Base-by-base conservation (phyloP, 2,329 filamentous ascomycete genomes). In the Pestalotiopsis sp. region DNA sequence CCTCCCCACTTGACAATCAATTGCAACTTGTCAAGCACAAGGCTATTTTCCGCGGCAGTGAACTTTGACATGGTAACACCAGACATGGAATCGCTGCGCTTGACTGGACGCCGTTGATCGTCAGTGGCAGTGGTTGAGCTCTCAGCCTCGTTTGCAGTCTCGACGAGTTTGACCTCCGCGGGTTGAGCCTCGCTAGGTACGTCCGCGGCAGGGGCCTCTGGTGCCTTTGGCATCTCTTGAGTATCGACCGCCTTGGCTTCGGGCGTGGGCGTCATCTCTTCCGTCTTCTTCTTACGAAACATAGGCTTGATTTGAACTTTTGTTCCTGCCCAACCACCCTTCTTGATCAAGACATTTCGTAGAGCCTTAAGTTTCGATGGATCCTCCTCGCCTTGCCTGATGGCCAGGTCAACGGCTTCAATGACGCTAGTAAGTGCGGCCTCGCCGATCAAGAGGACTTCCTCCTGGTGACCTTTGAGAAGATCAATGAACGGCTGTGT, bases 241-340 rank as follows among this genome's bases (percentile, higher is more conserved):
- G 75, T 76, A 69, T 84, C 83, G 13, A 81, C 77, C 3, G 81
- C 77, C 66, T 73, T 74, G 36, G 74, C 70, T 27, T 74, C 72
- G 20, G 70, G 67, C 55, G 71, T 72, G 1, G 77, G 69, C 3
- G 77, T 64, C 69, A 83, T 78, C 71, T 91, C 88, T 64, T 92
- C 88, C 2, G 90, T 88, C 76, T 90, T 93, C 76, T 94, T 91
- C 82, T 95, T 97, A 65, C 95, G 91, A 80, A 99, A 99, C 94
- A 99, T 97, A 11, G 96, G 96, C 80, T 99, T 99, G 79, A 99
- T 98, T 80, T 99, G 96, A 2, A 99, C 94, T 79, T 99, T 99
- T 1, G 96, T 99, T 0, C 96, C 96, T 3, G 94, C 91, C 92
- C 95, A 98, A 23, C 90, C 91, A 1, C 95, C 94, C 80, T 99